These are phyloP conservation scores for Dillenia suffruticosa DNA, from an alignment of 164 flowering plant species.

Conservation along the genomic window DNA sequence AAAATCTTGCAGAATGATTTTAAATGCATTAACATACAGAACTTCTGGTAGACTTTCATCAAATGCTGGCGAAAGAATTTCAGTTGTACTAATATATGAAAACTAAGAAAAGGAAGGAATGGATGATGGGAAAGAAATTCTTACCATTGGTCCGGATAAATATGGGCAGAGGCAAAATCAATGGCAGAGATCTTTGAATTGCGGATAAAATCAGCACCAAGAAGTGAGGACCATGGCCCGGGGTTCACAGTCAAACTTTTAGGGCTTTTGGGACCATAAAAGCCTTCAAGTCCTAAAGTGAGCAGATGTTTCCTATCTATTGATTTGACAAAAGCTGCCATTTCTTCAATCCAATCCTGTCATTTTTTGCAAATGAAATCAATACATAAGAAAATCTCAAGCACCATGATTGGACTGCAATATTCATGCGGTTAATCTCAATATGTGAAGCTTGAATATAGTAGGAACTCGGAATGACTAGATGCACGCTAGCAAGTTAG, in stretches of 20 bases:
- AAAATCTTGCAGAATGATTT: too few relatives aligned
- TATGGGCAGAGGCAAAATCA: slow-evolving; percentile 88
- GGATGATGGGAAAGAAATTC: slow-evolving; percentile 1
- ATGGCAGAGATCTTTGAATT: slow-evolving; percentile 52
- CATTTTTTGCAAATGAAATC: slow-evolving; percentile 17
- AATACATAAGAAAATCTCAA: slow-evolving; percentile 6
- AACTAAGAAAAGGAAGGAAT: too few relatives aligned
- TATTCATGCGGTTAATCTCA: too few relatives aligned
- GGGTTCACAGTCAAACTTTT: slow-evolving; percentile 61
- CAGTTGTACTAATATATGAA: too few relatives aligned
- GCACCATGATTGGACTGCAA: too few relatives aligned
- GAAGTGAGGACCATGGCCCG: slow-evolving; percentile 58
- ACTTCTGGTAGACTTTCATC: too few relatives aligned
- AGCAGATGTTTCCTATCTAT: slow-evolving; percentile 78
- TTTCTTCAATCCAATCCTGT: slow-evolving; percentile 94
- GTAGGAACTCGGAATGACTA: too few relatives aligned
- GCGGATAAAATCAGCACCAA: slow-evolving; percentile 82
- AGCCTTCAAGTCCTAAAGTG: slow-evolving; percentile 88
- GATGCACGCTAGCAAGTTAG: too few relatives aligned
- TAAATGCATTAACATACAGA: too few relatives aligned
- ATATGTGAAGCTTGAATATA: too few relatives aligned
- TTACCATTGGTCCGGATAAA: slow-evolving; percentile 91
- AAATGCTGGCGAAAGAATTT: too few relatives aligned
- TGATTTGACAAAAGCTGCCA: slow-evolving; percentile 74
- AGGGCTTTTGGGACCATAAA: slow-evolving; percentile 74